Percentiles rank a stretch among this genome's conserved stretches.
These are phyloP conservation scores for Melastoma malabathricum DNA, from an alignment of 345 rosid species.

Conservation along the genomic window DNA sequence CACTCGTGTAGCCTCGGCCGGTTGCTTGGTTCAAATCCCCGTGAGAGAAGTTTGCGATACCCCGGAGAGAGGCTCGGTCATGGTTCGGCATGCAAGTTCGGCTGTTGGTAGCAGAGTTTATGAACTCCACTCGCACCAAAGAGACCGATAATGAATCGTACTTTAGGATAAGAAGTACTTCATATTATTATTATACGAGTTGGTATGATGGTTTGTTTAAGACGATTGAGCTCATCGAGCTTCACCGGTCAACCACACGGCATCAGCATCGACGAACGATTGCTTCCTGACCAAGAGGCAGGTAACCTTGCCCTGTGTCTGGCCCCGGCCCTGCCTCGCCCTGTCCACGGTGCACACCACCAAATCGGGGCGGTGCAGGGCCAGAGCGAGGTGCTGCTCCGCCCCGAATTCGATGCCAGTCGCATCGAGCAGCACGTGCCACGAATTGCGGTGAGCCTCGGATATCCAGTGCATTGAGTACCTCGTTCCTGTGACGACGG, in stretches of 20 bases:
- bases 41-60: too few relatives aligned
- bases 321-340: constrained; percentile 21
- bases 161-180: too few relatives aligned
- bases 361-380: constrained; percentile 39
- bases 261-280: constrained; percentile 21
- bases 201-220: too few relatives aligned
- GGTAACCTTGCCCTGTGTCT: constrained; percentile 25
- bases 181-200: too few relatives aligned
- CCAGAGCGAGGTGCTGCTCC: constrained; percentile 29
- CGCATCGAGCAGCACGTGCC: constrained; percentile 53
- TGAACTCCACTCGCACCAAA: too few relatives aligned
- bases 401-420: constrained; percentile 31
- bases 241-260: neutral
- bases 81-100: too few relatives aligned
- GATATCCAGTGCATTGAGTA: constrained; percentile 69
- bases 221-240: neutral
- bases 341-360: constrained; percentile 26
- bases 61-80: too few relatives aligned
- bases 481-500: constrained; percentile 20
- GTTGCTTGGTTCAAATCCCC: too few relatives aligned
- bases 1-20: too few relatives aligned
- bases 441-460: constrained; percentile 57
- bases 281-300: constrained; percentile 34
- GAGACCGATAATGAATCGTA: too few relatives aligned
- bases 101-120: too few relatives aligned